phyloP scores from a whole-genome alignment of 2,329 filamentous ascomycete species.

The Colletotrichum coccodes region DNA sequence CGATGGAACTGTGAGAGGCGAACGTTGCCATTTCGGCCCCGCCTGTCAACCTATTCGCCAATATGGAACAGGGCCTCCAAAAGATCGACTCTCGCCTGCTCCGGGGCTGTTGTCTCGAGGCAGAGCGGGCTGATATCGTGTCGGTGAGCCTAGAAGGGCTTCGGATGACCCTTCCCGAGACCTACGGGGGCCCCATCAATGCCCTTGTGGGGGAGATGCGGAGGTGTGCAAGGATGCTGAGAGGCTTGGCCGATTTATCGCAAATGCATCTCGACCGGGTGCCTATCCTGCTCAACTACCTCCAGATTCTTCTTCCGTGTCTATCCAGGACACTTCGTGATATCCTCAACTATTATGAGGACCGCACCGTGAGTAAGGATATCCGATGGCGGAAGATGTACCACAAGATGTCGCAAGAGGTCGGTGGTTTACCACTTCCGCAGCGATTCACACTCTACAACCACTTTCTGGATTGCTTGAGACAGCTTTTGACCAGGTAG shows the following conservation, averaged over 20 bases:
- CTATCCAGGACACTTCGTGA: slow-evolving; percentile 62
- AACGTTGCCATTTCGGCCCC: slow-evolving; percentile 11
- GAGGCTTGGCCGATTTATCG: slow-evolving; percentile 64
- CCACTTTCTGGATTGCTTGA: slow-evolving; percentile 60
- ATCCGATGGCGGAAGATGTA: slow-evolving; percentile 69
- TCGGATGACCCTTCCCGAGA: slow-evolving; percentile 53
- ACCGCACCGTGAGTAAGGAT: slow-evolving; percentile 57
- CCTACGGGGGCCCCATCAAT: slow-evolving; percentile 57
- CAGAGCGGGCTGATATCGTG: slow-evolving; percentile 61
- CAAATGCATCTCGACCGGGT: slow-evolving; percentile 61
- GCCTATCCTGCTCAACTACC: slow-evolving; percentile 62
- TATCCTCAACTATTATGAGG: slow-evolving; percentile 62
- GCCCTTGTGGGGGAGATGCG: slow-evolving; percentile 59
- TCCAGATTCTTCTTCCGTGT: slow-evolving; percentile 67
- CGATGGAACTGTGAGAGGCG: slow-evolving; percentile 5
- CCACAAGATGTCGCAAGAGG: slow-evolving; percentile 63
- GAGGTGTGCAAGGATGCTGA: slow-evolving; percentile 55
- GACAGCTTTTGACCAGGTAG: slow-evolving; percentile 63
- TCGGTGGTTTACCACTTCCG: slow-evolving; percentile 59
- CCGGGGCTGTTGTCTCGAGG: slow-evolving; percentile 64
- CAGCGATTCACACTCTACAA: slow-evolving; percentile 67
- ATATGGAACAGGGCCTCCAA: slow-evolving; percentile 35
- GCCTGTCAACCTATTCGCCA: neutral
- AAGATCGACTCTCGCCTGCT: slow-evolving; percentile 52
- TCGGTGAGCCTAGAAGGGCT: slow-evolving; percentile 60